These are phyloP conservation scores for Kentomonas sorsogonicus DNA, from an alignment of 208 protist species.

Conservation along the genomic window DNA sequence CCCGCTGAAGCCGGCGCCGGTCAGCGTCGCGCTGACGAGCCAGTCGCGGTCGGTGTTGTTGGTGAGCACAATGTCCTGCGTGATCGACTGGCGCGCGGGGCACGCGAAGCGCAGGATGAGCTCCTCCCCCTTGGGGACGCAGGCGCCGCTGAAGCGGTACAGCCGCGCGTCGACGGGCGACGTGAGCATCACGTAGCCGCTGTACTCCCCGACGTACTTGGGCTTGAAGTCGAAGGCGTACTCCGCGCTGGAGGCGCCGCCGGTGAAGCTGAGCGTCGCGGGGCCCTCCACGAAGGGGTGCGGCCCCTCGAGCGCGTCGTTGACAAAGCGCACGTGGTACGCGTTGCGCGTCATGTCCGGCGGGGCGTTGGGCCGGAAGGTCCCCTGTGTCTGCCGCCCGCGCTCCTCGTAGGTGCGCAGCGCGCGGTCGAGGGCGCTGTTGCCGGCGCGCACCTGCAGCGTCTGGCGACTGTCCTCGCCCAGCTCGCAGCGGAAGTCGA, in stretches of 20 bases:
- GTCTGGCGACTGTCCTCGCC: slow-evolving; percentile 38
- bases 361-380: too few relatives aligned
- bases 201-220: slow-evolving; percentile 77
- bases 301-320: slow-evolving; percentile 61
- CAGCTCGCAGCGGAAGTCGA: slow-evolving; percentile 64
- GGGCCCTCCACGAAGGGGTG: slow-evolving; percentile 77
- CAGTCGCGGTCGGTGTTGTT: slow-evolving; percentile 83
- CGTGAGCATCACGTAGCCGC: slow-evolving; percentile 69
- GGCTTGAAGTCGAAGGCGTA: slow-evolving; percentile 77
- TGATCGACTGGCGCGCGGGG: slow-evolving; percentile 81
- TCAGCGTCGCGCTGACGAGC: slow-evolving; percentile 69
- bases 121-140: slow-evolving; percentile 61
- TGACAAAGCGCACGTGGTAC: slow-evolving; percentile 64
- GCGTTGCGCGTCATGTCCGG: slow-evolving; percentile 16
- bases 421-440: slow-evolving; percentile 61
- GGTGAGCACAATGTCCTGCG: slow-evolving; percentile 85
- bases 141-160: slow-evolving; percentile 71
- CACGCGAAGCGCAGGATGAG: slow-evolving; percentile 83
- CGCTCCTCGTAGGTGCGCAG: slow-evolving; percentile 70
- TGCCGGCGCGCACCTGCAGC: slow-evolving; percentile 41
- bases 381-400: slow-evolving; percentile 30
- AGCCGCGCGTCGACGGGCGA: slow-evolving; percentile 86
- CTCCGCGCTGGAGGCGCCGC: slow-evolving; percentile 7
- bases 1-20: slow-evolving; percentile 79
- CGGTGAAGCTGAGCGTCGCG: slow-evolving; percentile 14